Evolutionary conservation across 2,329 filamentous ascomycete genomes (phyloP).

Genomic region (Colletotrichum lini): DNA sequence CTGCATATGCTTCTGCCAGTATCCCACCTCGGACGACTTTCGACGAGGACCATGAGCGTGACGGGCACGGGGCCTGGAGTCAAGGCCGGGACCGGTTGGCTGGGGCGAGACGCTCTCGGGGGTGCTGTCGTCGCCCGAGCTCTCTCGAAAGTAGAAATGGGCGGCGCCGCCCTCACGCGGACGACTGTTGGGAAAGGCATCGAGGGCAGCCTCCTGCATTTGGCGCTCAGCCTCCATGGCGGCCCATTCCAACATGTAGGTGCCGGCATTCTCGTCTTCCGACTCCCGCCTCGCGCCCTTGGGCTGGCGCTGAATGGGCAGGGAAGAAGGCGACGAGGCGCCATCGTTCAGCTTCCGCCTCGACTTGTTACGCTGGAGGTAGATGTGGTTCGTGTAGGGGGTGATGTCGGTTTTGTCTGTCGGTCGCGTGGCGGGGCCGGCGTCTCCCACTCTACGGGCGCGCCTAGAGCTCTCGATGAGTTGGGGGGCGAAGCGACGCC

Average conservation of each 20-base stretch:
- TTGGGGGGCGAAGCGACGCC: conserved; percentile 79
- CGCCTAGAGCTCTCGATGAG: conserved; percentile 85
- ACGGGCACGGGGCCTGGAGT: conserved; percentile 42
- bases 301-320: conserved; percentile 52
- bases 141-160: conserved; percentile 78
- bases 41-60: conserved; percentile 58
- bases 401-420: conserved; percentile 82
- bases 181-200: conserved; percentile 81
- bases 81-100: conserved; percentile 46
- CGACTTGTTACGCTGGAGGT: conserved; percentile 61
- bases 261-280: conserved; percentile 81
- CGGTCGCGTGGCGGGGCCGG: conserved; percentile 72
- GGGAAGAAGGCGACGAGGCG: conserved; percentile 43
- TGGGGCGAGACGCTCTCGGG: conserved; percentile 54
- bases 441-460: conserved; percentile 76
- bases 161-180: conserved; percentile 78
- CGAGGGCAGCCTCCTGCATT: conserved; percentile 82
- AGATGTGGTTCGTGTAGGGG: conserved; percentile 74
- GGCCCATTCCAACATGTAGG: conserved; percentile 84
- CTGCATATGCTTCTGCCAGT: conserved; percentile 87
- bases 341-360: conserved; percentile 52
- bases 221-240: conserved; percentile 85
- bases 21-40: conserved; percentile 76
- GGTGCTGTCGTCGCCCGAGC: conserved; percentile 70
- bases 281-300: conserved; percentile 73